Conservation (phyloP, 176 grass and related monocot genomes). For the Oryza brachyantha region DNA sequence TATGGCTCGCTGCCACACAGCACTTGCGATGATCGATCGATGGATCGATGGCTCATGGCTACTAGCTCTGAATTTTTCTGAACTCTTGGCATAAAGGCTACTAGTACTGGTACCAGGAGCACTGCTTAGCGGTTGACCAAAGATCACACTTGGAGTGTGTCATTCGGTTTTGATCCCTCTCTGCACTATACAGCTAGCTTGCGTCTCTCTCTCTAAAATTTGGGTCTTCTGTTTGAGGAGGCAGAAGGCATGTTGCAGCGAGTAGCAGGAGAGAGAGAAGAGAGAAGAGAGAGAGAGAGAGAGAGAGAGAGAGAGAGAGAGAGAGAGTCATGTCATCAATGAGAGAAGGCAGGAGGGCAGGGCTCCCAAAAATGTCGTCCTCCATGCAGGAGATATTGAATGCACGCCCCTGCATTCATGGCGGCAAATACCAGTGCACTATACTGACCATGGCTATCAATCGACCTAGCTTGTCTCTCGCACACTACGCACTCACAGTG, state of each 20-base stretch:
- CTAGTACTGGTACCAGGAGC: neutral
- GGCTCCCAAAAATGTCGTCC: constrained; percentile 56
- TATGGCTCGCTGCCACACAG: neutral
- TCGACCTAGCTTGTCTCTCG: neutral
- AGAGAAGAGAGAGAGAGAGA: constrained; percentile 6
- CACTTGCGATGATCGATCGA: neutral
- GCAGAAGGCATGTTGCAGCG: constrained; percentile 59
- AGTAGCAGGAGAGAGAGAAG: constrained; percentile 23
- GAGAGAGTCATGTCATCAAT: constrained; percentile 8
- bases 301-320: neutral
- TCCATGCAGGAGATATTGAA: constrained; percentile 44
- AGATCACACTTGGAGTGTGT: neutral
- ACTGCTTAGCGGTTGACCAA: constrained; percentile 31
- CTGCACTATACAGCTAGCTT: neutral
- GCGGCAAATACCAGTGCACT: neutral
- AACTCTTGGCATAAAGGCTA: neutral
- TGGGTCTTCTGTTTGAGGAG: neutral
- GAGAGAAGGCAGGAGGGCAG: neutral
- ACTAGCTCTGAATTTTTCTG: neutral
- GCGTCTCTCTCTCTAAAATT: neutral
- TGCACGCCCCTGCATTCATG: constrained; percentile 43
- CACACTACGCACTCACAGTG: constrained; percentile 25
- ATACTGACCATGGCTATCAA: neutral
- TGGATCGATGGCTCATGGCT: no score
- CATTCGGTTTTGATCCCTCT: constrained; percentile 4